A percentile compares a stretch with the other conserved stretches of the same genome.
Conservation (phyloP, 2,329 filamentous ascomycete genomes). For the Ophiostoma quercus region DNA sequence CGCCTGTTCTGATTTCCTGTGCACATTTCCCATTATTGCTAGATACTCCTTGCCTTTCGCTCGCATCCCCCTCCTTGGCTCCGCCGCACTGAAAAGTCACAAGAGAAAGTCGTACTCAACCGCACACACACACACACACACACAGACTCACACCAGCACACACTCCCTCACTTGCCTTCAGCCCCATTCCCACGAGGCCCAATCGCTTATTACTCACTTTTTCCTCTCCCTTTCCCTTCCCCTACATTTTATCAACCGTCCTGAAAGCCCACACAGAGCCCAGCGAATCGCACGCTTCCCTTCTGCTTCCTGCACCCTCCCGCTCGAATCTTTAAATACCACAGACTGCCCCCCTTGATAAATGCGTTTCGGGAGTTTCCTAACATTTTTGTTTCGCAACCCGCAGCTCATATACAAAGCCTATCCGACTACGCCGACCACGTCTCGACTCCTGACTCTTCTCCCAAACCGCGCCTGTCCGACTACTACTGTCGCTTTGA, state of each 20-base stretch:
- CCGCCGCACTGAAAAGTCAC: constrained; percentile 1
- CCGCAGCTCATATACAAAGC: neutral
- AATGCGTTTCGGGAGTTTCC: neutral
- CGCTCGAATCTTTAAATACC: constrained; percentile 18
- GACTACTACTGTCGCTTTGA: neutral
- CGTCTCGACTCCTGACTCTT: neutral
- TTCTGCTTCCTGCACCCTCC: neutral
- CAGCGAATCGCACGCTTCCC: constrained; percentile 15
- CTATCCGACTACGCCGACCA: constrained; percentile 5
- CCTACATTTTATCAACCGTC: constrained; percentile 3
- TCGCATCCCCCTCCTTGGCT: neutral
- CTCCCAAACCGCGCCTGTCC: neutral
- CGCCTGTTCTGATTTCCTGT: no score
- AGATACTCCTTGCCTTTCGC: neutral
- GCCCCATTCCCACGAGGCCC: constrained; percentile 18
- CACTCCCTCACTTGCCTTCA: constrained; percentile 8
- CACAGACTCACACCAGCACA: constrained; percentile 1
- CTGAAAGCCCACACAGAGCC: neutral
- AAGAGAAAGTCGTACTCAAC: neutral
- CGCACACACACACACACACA: neutral
- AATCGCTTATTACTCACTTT: constrained; percentile 16
- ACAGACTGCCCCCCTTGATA: constrained; percentile 2
- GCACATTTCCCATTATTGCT: neutral
- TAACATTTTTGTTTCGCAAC: constrained; percentile 7
- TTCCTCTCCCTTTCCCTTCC: constrained; percentile 2